Evolutionary conservation across 176 grass and related monocot genomes (phyloP).

Genomic region (Coix lacrymajobi): DNA sequence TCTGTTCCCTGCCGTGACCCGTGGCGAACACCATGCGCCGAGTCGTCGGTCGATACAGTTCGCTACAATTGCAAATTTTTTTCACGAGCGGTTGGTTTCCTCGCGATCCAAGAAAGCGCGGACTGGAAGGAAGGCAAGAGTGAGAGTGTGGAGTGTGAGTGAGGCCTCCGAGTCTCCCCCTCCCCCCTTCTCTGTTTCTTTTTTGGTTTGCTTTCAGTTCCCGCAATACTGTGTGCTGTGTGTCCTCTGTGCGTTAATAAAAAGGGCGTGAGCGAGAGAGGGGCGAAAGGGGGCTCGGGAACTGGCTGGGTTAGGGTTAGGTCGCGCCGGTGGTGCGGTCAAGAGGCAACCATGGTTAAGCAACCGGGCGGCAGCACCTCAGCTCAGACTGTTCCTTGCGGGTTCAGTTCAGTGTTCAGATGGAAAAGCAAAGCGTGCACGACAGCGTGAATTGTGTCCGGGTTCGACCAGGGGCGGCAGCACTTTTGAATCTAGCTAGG

Average conservation of each 20-base stretch:
- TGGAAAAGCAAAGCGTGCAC: neutral
- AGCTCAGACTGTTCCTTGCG: neutral
- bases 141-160: conserved; percentile 34
- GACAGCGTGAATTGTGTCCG: neutral
- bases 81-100: neutral
- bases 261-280: neutral
- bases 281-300: neutral
- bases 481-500: neutral
- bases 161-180: neutral
- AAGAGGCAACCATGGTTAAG: conserved; percentile 49
- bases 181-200: neutral
- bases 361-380: neutral
- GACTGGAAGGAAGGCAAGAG: neutral
- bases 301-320: conserved; percentile 21
- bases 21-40: conserved; percentile 1
- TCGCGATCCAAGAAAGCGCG: conserved; percentile 29
- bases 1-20: conserved; percentile 26
- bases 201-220: conserved; percentile 26
- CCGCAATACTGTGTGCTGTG: conserved; percentile 26
- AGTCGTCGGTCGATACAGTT: neutral
- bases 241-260: conserved; percentile 54
- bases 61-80: neutral
- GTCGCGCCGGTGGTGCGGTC: conserved; percentile 22
- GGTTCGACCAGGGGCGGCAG: neutral
- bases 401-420: neutral